Evolutionary conservation across 2,329 filamentous ascomycete species (phyloP).

Genomic region (Fusarium musae): DNA sequence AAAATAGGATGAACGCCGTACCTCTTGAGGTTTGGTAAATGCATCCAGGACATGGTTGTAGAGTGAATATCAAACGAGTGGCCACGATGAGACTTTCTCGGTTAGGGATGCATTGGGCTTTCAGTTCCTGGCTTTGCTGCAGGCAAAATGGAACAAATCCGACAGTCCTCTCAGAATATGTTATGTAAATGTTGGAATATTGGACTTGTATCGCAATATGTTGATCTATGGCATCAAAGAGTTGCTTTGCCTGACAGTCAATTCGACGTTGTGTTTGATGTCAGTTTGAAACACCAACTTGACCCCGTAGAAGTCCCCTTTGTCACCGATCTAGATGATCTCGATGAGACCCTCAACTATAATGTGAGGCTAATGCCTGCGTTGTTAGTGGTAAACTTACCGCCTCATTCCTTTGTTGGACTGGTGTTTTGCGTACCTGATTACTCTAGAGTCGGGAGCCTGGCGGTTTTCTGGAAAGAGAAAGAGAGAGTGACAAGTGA

Average conservation of each 20-base stretch:
- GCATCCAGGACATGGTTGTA: not conserved
- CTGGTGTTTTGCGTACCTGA: not conserved
- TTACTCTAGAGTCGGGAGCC: not conserved
- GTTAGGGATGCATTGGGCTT: not conserved
- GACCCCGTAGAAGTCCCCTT: not conserved
- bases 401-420: not conserved
- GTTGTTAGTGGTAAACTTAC: not conserved
- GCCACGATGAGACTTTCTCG: not conserved
- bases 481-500: not conserved
- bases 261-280: not conserved
- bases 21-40: slow-evolving; percentile 27
- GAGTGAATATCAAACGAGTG: slow-evolving; percentile 42
- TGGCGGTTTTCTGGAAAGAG: not conserved
- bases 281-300: not conserved
- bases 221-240: not conserved
- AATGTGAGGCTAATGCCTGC: not conserved
- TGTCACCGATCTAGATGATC: not conserved
- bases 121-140: not conserved
- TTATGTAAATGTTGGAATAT: not conserved
- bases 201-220: not conserved
- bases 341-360: not conserved
- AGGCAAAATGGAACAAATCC: not conserved
- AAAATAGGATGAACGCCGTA: slow-evolving; percentile 40
- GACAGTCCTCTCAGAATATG: not conserved
- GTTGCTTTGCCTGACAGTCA: not conserved